Evolutionary conservation across 164 flowering plant species (phyloP).

Genomic region (Euptelea pleiosperma): DNA sequence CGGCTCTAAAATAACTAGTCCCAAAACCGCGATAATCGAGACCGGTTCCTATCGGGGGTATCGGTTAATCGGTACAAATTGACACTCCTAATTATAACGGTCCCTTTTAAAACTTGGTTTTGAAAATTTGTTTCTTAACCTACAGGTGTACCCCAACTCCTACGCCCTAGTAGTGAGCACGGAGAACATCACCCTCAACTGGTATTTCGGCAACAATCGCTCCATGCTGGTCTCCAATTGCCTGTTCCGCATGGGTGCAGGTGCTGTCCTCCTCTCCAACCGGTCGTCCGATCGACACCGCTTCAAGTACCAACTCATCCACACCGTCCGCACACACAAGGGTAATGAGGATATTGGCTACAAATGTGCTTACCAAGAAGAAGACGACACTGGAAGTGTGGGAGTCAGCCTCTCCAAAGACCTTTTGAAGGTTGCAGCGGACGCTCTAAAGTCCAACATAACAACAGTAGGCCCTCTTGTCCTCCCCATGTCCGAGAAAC

Average conservation of each 20-base stretch:
- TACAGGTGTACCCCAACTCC: conserved; percentile 10
- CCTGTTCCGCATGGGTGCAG: conserved; percentile 10
- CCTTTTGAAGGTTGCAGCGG: not conserved
- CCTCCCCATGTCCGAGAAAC: conserved; percentile 13
- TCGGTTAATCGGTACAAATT: too few species aligned
- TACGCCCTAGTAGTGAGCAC: conserved; percentile 9
- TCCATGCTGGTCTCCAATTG: conserved; percentile 15
- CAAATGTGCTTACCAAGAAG: conserved; percentile 11
- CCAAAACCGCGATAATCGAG: too few species aligned
- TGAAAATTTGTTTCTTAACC: too few species aligned
- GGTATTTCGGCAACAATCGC: conserved; percentile 14
- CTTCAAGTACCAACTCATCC: conserved; percentile 5
- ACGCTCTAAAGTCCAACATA: conserved; percentile 11
- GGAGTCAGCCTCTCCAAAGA: conserved; percentile 10
- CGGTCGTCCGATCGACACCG: conserved; percentile 3
- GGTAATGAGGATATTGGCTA: conserved; percentile 11
- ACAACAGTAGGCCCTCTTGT: conserved; percentile 11
- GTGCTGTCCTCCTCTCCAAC: conserved; percentile 9
- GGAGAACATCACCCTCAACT: conserved; percentile 14
- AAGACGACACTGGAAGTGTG: not conserved
- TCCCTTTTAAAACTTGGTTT: too few species aligned
- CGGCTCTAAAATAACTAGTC: too few species aligned
- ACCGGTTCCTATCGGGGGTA: too few species aligned
- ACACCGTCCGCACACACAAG: conserved; percentile 11
- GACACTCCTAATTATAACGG: too few species aligned